phyloP scores from a whole-genome alignment of 306 rosid species.

The Argentina anserina region DNA sequence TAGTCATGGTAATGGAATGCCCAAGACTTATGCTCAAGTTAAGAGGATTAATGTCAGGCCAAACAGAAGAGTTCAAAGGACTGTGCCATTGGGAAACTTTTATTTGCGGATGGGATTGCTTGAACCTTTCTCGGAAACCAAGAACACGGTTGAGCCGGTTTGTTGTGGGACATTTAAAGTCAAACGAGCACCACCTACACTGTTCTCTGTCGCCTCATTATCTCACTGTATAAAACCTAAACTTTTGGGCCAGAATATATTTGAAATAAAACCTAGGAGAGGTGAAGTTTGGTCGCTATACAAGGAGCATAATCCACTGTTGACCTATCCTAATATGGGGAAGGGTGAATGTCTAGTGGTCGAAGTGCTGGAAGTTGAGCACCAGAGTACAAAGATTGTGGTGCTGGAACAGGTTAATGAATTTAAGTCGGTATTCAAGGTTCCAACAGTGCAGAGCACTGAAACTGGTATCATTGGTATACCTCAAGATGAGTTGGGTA shows the following conservation, averaged over 20 bases:
- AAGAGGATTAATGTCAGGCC: slow-evolving; percentile 20
- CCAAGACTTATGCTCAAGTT: slow-evolving; percentile 42
- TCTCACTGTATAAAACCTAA: slow-evolving; percentile 44
- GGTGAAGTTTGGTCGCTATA: slow-evolving; percentile 68
- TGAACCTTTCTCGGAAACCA: slow-evolving; percentile 32
- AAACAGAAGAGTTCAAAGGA: slow-evolving; percentile 30
- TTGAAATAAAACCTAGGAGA: slow-evolving; percentile 52
- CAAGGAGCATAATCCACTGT: slow-evolving; percentile 36
- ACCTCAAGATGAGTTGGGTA: slow-evolving; percentile 28
- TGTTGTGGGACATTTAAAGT: slow-evolving; percentile 52
- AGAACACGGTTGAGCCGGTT: slow-evolving; percentile 17
- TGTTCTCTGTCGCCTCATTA: slow-evolving; percentile 32
- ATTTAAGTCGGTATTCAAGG: slow-evolving; percentile 38
- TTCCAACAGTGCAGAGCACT: slow-evolving; percentile 53
- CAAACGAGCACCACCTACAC: slow-evolving; percentile 19
- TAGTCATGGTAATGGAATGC: slow-evolving; percentile 42
- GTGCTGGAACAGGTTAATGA: slow-evolving; percentile 28
- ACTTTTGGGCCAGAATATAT: slow-evolving; percentile 24
- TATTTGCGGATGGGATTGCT: slow-evolving; percentile 42
- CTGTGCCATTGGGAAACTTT: slow-evolving; percentile 31
- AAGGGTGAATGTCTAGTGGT: slow-evolving; percentile 46
- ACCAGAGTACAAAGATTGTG: slow-evolving; percentile 30
- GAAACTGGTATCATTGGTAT: slow-evolving; percentile 35
- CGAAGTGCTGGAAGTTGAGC: slow-evolving; percentile 49
- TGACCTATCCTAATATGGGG: slow-evolving; percentile 21